Base-by-base conservation (phyloP, 306 rosid species). In the Macrotyloma uniflorum region DNA sequence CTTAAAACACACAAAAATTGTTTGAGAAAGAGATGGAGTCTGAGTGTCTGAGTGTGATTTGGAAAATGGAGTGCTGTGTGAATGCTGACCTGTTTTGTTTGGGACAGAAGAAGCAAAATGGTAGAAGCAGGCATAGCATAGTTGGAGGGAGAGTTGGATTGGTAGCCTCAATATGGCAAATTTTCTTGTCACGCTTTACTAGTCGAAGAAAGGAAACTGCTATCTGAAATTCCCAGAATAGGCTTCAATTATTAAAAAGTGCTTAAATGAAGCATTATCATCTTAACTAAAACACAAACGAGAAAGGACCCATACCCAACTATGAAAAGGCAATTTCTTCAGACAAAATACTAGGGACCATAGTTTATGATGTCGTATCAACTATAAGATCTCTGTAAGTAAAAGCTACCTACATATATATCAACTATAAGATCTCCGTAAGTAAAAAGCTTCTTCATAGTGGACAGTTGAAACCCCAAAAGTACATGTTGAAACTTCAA, bases 171-270 rank as follows among this genome's bases (percentile, higher is more conserved):
- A 12, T 22, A 67, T 12, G 74, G 58, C 22, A 85, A 49, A 30
- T 45, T 11, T 66, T 74, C 40, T 64, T 76, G 53, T 79, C 85
- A 76, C 54, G 69, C 77, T 76, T 82, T 66, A 67, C 69, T 76
- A 15, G 71, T 83, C 2, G 33, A 72, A 67, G 70, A 72, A 72
- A 77, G 11, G 61, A 72, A 70, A 18, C 38, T 69, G 64, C 71
- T 64, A 61, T 68, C 11, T 74, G 75, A 70, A 83, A 79, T 86
- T 86, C 78, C 74, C 69, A 76, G 69, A 67, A 54, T 47, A 74
- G 84, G 67, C 59, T 38, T 84, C 72, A 68, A 81, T 81, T 50
- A 86, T 81, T 54, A 40, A n/a, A n/a, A n/a, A 55, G 57, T 36
- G 36, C 26, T 54, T 30, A 42, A 62, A 64, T 49, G 16, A 67